Percentiles rank a stretch among this genome's conserved stretches.
These are phyloP conservation scores for Glycyrrhiza uralensis DNA, from an alignment of 306 rosid species.

Conservation along the genomic window DNA sequence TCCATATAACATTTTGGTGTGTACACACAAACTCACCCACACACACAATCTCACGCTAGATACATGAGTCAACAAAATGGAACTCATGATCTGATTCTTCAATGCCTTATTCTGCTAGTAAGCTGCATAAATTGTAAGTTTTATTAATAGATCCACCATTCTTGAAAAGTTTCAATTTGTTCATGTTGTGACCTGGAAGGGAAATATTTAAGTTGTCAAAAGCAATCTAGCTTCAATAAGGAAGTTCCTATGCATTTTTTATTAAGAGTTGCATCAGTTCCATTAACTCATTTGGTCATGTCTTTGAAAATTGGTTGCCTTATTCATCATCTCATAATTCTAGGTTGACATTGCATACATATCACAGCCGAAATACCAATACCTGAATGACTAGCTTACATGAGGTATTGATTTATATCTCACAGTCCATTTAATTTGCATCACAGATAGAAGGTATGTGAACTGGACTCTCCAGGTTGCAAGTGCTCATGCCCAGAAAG, in stretches of 20 bases:
- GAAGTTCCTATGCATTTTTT: not conserved
- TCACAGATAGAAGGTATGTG: slow-evolving; percentile 76
- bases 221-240: not conserved
- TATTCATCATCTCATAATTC: slow-evolving; percentile 8
- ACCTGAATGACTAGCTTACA: not conserved
- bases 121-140: slow-evolving; percentile 4
- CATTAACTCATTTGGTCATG: not conserved
- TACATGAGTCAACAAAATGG: not conserved
- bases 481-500: slow-evolving; percentile 77
- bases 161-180: slow-evolving; percentile 2
- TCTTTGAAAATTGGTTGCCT: not conserved
- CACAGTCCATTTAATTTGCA: slow-evolving; percentile 32
- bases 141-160: slow-evolving; percentile 11
- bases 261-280: not conserved
- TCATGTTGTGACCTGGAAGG: not conserved
- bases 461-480: slow-evolving; percentile 90
- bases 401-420: slow-evolving; percentile 27
- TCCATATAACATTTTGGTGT: not conserved
- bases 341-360: not conserved
- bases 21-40: not conserved
- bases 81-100: slow-evolving; percentile 6
- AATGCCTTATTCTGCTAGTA: not conserved
- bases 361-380: not conserved
- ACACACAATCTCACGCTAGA: not conserved
- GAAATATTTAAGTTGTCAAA: slow-evolving; percentile 19